Evolutionary conservation across 2,329 filamentous ascomycete genomes (phyloP), one percentile per base, ranked within the genome.

Genomic region (Sphaceloma murrayae): DNA sequence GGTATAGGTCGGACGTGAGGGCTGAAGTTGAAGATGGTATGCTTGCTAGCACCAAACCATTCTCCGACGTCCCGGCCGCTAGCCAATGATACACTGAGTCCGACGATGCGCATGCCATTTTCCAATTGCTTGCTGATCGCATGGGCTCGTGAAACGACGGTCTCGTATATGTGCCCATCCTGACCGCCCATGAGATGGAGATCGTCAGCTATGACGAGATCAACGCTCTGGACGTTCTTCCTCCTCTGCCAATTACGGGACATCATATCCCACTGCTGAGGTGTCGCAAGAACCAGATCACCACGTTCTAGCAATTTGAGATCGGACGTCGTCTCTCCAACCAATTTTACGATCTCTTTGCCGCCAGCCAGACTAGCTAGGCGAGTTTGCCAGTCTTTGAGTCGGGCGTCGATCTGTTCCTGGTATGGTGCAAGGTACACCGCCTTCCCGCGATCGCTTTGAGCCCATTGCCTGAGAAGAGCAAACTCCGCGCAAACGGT

Each of bases 21-120:
- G 55, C 86, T 94, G 68, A 98, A 98, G 67, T 98, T 98, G 73
- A 89, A 98, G 51, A 94, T 94, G 38, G 91, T 94, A 61, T 98
- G 91, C 69, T 95, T 96, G 62, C 80, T 94, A 5, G 89, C 91
- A 53, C 93, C 91, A 53, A 98, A 87, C 91, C 91, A 98, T 65
- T 95, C 91, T 42, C 89, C 89, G 55, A 98, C 77, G 56, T 98
- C 91, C 48, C 87, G 78, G 39, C 89, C 88, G 59, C 95, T 96
- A 4, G 91, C 81, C 16, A 98, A 72, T 17, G 91, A 93, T 19
- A 95, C 91, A 58, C 86, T 88, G 48, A 98, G 67, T 2, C 87
- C 91, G 44, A 98, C 67, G 34, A 96, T 89, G 42, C 91, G 80
- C 67, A 96, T 74, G 7, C 82, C 78, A 29, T 82, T 78, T 61